Percentiles rank a stretch among this genome's conserved stretches.
These are phyloP conservation scores for Botryotinia globosa DNA, from an alignment of 2,329 filamentous ascomycete genomes.

Conservation along the genomic window DNA sequence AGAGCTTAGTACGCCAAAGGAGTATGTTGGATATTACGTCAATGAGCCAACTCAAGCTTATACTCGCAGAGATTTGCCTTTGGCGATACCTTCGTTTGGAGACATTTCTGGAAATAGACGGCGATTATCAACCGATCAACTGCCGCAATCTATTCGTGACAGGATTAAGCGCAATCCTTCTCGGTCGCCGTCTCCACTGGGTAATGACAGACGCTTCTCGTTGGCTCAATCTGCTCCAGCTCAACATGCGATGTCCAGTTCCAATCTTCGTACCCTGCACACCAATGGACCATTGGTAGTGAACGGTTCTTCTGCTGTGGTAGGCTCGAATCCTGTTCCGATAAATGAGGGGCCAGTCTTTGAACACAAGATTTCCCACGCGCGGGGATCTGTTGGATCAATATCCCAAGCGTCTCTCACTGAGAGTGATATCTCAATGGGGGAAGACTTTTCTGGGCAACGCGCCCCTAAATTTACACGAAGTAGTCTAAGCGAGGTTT, in stretches of 20 bases:
- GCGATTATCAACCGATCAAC: conserved; percentile 37
- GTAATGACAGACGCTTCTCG: conserved; percentile 37
- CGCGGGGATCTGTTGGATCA: conserved; percentile 33
- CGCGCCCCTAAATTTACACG: conserved; percentile 32
- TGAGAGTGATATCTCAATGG: conserved; percentile 30
- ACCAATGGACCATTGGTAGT: conserved; percentile 35
- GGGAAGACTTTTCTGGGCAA: conserved; percentile 31
- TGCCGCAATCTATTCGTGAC: conserved; percentile 38
- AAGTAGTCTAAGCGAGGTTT: conserved; percentile 23
- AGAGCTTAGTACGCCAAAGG: conserved; percentile 34
- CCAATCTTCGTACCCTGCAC: conserved; percentile 33
- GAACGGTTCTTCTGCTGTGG: conserved; percentile 31
- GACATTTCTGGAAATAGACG: conserved; percentile 33
- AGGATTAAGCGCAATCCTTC: conserved; percentile 35
- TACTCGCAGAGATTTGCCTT: conserved; percentile 29
- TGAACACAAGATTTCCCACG: conserved; percentile 30
- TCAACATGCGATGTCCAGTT: conserved; percentile 33
- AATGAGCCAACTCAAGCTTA: conserved; percentile 30
- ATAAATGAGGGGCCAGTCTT: conserved; percentile 30
- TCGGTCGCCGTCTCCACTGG: conserved; percentile 39
- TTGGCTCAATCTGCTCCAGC: conserved; percentile 31
- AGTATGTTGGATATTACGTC: conserved; percentile 40
- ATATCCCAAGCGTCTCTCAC: conserved; percentile 31
- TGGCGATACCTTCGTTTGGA: conserved; percentile 37
- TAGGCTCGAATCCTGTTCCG: neutral